These are phyloP conservation scores for Penicillium sp. DNA, from an alignment of 2,329 filamentous ascomycete species.

Conservation along the genomic window DNA sequence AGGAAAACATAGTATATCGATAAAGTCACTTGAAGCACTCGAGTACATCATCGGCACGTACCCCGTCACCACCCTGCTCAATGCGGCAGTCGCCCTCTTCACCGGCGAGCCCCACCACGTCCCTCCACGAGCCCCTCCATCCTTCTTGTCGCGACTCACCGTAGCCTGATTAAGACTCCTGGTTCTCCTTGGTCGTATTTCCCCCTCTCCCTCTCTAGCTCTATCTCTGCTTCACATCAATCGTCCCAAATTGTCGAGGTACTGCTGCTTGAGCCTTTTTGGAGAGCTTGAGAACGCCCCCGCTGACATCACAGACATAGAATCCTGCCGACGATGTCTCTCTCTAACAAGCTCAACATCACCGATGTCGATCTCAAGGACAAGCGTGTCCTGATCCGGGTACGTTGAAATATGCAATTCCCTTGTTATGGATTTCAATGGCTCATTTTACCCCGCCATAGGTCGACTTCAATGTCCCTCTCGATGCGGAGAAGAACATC, in stretches of 20 bases:
- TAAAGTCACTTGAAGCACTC: slow-evolving; percentile 14
- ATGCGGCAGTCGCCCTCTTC: slow-evolving; percentile 27
- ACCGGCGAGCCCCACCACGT: slow-evolving; percentile 35
- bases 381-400: slow-evolving; percentile 97
- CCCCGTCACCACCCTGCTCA: slow-evolving; percentile 19
- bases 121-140: slow-evolving; percentile 30
- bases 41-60: slow-evolving; percentile 25
- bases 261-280: slow-evolving; percentile 9
- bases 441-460: slow-evolving; percentile 46
- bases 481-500: slow-evolving; percentile 89
- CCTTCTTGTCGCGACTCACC: slow-evolving; percentile 34
- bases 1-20: neutral
- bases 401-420: slow-evolving; percentile 59
- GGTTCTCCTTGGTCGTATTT: slow-evolving; percentile 17
- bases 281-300: neutral
- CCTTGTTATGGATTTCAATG: slow-evolving; percentile 20
- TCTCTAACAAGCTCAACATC: slow-evolving; percentile 97
- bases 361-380: slow-evolving; percentile 95
- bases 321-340: slow-evolving; percentile 72
- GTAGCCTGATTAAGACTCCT: slow-evolving; percentile 32
- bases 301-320: slow-evolving; percentile 23
- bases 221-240: slow-evolving; percentile 19
- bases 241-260: slow-evolving; percentile 20
- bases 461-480: slow-evolving; percentile 99
- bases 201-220: slow-evolving; percentile 16